Base-by-base conservation (phyloP, 2,329 filamentous ascomycete species). In the Venturia nashicola region DNA sequence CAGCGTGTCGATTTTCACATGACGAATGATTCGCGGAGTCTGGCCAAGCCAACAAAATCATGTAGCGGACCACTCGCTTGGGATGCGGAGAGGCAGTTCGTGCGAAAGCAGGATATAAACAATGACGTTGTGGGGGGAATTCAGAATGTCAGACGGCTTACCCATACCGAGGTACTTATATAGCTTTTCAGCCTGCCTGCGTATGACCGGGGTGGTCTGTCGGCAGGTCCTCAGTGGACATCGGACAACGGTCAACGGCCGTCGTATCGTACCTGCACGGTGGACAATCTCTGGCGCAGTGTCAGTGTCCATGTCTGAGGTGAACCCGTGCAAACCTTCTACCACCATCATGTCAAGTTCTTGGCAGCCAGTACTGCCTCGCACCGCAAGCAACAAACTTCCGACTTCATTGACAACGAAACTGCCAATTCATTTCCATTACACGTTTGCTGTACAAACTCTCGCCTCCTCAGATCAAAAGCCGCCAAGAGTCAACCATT, bases 401-500 rank as follows among this genome's bases (percentile, higher is more conserved):
- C 20, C 44, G 44, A 20, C 44, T 12, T 9, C 44, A 23, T 12
- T 12, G n/a, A 27, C 9, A 27, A 14, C 11, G 23, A 20, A 51
- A 27, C 23, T 51, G 46, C 23, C 46, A 51, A 27, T 51, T 20
- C 9, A 20, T 23, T 51, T 16, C 20, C n/a, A 27, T 51, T 51
- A 27, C 46, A 27, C 20, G 5, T 27, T 23, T 4, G 20, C 16
- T 51, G 46, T 51, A 51, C 46, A 27, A 51, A 27, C 46, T 9
- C 46, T 14, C 27, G 20, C 23, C 46, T 20, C n/a, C 44, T 51
- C 72, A 85, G 71, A 86, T 51, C 72, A 85, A 71, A 86, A 83
- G 72, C 80, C 79, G 69, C 83, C 83, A 80, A 85, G 80, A 67
- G 97, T 92, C 74, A 97, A 90, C 93, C 93, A 97, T 70, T 85